Evolutionary conservation across 2,329 filamentous ascomycete genomes (phyloP).

Genomic region (Alternaria panax): DNA sequence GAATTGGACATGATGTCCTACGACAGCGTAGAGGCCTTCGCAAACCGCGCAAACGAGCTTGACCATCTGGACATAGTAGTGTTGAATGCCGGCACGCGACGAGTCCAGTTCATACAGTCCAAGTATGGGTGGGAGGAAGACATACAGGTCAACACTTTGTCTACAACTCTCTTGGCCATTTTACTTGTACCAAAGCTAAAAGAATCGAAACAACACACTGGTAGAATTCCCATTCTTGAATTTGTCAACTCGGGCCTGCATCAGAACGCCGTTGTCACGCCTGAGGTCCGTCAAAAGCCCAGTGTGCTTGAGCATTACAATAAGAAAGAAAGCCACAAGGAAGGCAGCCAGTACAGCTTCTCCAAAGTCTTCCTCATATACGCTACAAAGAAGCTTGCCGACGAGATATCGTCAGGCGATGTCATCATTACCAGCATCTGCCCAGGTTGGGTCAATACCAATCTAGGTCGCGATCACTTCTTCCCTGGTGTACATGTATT

Average conservation of each 20-base stretch:
- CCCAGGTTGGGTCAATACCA: constrained; percentile 41
- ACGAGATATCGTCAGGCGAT: constrained; percentile 34
- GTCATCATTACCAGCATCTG: constrained; percentile 49
- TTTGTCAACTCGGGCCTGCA: constrained; percentile 46
- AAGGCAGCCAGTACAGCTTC: constrained; percentile 38
- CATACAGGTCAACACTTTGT: constrained; percentile 66
- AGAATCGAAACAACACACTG: constrained; percentile 29
- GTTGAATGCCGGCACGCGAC: constrained; percentile 51
- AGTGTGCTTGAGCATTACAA: constrained; percentile 45
- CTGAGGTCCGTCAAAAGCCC: constrained; percentile 26
- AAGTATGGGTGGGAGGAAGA: constrained; percentile 53
- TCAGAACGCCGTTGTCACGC: constrained; percentile 32
- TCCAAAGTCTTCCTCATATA: constrained; percentile 50
- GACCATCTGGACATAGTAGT: constrained; percentile 49
- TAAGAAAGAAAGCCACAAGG: constrained; percentile 34
- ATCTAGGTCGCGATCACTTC: constrained; percentile 42
- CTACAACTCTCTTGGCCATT: constrained; percentile 62
- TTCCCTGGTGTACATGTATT: constrained; percentile 38
- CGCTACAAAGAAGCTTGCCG: constrained; percentile 39
- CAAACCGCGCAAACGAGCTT: constrained; percentile 36
- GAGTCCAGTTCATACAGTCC: constrained; percentile 31
- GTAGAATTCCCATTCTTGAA: constrained; percentile 40
- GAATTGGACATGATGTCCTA: constrained; percentile 48
- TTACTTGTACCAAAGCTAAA: constrained; percentile 56
- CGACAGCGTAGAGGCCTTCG: constrained; percentile 44